Evolutionary conservation across 2,329 filamentous ascomycete species (phyloP).

Genomic region (Blastomyces parvus): DNA sequence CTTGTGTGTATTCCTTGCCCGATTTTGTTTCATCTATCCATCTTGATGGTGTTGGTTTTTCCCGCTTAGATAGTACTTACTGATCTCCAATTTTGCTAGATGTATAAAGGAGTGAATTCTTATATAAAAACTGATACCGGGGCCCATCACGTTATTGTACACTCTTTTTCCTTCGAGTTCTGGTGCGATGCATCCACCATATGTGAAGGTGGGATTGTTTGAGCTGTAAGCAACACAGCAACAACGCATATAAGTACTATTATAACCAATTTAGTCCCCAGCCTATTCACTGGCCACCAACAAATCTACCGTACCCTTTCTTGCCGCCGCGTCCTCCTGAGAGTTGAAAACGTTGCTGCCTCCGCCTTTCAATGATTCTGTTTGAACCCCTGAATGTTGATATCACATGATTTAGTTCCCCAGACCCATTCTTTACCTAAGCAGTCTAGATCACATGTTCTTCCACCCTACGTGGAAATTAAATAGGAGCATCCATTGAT

Average conservation of each 20-base stretch:
- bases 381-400: background rate
- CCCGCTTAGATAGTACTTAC: background rate
- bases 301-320: background rate
- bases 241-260: background rate
- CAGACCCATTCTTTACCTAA: background rate
- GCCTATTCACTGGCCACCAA: background rate
- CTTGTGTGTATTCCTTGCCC: background rate
- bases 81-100: background rate
- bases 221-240: background rate
- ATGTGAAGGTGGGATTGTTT: background rate
- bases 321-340: background rate
- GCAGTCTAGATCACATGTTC: conserved; percentile 1
- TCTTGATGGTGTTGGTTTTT: background rate
- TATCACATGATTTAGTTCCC: background rate
- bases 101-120: background rate
- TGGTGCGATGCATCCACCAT: no score
- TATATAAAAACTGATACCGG: background rate
- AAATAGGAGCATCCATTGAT: conserved; percentile 1
- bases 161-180: background rate
- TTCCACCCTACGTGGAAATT: background rate
- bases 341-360: background rate
- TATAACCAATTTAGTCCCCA: background rate
- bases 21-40: background rate
- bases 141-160: background rate
- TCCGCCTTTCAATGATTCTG: background rate